Evolutionary conservation across 2,329 filamentous ascomycete species (phyloP), one percentile per base, ranked within the genome.

Genomic region (Leptosphaerulina australis): DNA sequence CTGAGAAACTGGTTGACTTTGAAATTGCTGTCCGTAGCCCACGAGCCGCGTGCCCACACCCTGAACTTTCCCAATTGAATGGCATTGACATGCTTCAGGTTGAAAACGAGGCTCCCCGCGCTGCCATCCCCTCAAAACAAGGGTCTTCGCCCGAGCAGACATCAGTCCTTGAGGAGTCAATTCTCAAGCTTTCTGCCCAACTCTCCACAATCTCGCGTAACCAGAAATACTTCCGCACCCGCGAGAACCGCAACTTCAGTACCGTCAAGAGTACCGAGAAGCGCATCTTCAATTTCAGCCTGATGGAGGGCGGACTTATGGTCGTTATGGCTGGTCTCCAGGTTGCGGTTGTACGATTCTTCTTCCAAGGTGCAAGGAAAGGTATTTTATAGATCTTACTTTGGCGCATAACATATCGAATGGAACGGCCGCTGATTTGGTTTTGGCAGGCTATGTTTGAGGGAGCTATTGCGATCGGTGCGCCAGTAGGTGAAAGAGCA

Each of bases 161-260:
- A 1, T 86, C 87, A 36, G 84, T 85, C 6, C 82, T 99, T 38
- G 93, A 97, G 74, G 93, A 99, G 77, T 93, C 91, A 30, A 88
- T 97, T 66, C 91, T 94, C 80, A 97, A 96, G 79, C 83, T 99
- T 53, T 96, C 91, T 10, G 87, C 90, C 58, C 91, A 96, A 71
- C 79, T 99, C 40, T 96, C 91, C 11, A 97, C 92, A 56, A 94
- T 99, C 70, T 91, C 90, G 31, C 85, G 94, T 68, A 97, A 96
- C 79, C 94, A 99, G 71, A 99, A 99, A 75, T 99, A 99, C 81
- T 99, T 99, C 86, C 89, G 95, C 57, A 99, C 94, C 2, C 87
- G 94, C 61, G 94, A 99, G 81, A 99, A 99, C 82, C 85, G 94
- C 56, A 99, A 99, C 78, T 97, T 99, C 78, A 95, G 90, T 78